Evolutionary conservation across 371 early-diverging fungal genomes (phyloP), one percentile per base, ranked within the genome.

Genomic region (Mortierella polycephala): DNA sequence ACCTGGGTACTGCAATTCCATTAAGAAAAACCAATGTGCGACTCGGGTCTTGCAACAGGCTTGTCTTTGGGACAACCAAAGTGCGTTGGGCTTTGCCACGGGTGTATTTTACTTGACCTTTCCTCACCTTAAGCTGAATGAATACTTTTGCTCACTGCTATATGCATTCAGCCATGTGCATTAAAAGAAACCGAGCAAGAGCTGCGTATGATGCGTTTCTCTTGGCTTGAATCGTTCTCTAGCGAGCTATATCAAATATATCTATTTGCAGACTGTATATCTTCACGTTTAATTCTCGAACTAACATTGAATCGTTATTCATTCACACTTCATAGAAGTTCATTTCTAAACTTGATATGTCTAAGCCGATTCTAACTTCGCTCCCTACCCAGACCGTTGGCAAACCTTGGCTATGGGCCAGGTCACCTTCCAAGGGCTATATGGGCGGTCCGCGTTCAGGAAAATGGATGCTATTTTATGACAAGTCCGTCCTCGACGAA

Each of bases 381-480:
- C 1, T 57, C 44, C 74, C 74, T 13, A 42, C 64, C 8, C 51
- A 68, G 57, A 68, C 57, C 3, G 5, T 60, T 16, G 53, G 56
- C 46, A n/a, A 54, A 14, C 64, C 49, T 30, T 74, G 68, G 74
- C 6, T 68, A 18, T 68, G 64, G 64, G 65, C 62, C 13, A 6
- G 11, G 45, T 54, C 74, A 10, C 30, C 60, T 4, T 23, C 68
- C 46, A 59, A 54, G 49, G 21, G 4, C 20, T 60, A 56, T 30
- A 4, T 13, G 10, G 44, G 54, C 37, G 59, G 63, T 14, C 47
- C 55, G 12, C 62, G 63, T 21, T 20, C 58, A 52, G 74, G 69
- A 7, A 74, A 74, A 64, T 74, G 69, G 74, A 74, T 68, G 74
- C 16, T 74, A 13, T 74, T 74, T 16, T 74, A 74, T 30, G 62